These are phyloP conservation scores for Eucalyptus sp. DNA, from an alignment of 345 rosid genomes.

Conservation along the genomic window DNA sequence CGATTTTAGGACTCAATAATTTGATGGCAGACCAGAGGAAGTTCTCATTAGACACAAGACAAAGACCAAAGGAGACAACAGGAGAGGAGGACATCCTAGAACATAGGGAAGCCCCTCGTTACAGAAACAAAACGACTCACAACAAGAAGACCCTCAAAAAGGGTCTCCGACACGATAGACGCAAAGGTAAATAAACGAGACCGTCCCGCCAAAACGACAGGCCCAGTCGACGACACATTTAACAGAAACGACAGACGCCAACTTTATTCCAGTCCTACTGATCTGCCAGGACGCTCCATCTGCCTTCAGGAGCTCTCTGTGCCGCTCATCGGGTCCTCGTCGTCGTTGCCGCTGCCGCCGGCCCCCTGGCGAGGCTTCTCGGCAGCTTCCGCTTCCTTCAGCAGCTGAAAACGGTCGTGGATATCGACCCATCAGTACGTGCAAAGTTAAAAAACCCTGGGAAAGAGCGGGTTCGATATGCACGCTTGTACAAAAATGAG, in stretches of 20 bases:
- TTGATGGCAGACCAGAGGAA: not conserved
- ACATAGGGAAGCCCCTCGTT: not conserved
- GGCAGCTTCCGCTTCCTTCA: not conserved
- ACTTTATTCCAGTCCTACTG: not conserved
- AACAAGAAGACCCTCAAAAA: not conserved
- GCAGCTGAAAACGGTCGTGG: not conserved
- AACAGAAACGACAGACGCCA: not conserved
- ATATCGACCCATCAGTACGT: not conserved
- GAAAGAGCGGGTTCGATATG: not conserved
- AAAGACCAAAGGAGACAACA: not conserved
- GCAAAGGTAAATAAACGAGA: not conserved
- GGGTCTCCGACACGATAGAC: not conserved
- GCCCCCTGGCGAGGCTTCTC: not conserved
- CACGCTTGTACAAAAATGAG: not conserved
- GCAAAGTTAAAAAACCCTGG: not conserved
- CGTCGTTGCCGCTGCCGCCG: accelerated
- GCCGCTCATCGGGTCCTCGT: not conserved
- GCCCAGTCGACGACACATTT: not conserved
- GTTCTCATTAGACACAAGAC: not conserved
- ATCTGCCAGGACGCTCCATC: not conserved
- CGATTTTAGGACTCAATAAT: not conserved
- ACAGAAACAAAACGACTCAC: not conserved
- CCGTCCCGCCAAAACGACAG: not conserved
- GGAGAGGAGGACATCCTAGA: not conserved
- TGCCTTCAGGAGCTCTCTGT: not conserved